Conservation (phyloP, 1,139 yeast species). For the Candida tetrigidarum region DNA sequence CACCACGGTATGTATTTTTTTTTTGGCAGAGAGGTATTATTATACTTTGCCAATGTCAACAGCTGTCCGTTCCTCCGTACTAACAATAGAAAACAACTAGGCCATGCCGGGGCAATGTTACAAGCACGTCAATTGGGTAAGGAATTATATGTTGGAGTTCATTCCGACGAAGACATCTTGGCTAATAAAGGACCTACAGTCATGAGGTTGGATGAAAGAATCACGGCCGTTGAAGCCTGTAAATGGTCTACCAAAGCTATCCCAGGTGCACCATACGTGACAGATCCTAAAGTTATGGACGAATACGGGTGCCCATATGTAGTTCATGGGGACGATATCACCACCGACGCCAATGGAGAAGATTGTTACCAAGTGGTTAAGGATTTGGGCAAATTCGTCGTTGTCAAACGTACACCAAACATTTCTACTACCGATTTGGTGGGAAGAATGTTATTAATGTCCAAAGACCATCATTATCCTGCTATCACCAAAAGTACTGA, state of each 20-base stretch:
- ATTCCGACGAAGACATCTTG: slow-evolving; percentile 84
- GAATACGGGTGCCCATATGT: slow-evolving; percentile 78
- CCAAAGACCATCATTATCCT: slow-evolving; percentile 60
- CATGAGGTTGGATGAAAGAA: slow-evolving; percentile 80
- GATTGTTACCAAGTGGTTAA: slow-evolving; percentile 89
- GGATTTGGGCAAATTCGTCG: slow-evolving; percentile 82
- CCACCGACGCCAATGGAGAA: slow-evolving; percentile 93
- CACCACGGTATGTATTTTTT: slow-evolving; percentile 73
- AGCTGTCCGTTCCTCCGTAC: too few species aligned
- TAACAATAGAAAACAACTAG: slow-evolving; percentile 27
- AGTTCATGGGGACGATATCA: slow-evolving; percentile 97
- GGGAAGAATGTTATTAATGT: slow-evolving; percentile 78
- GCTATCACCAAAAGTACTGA: slow-evolving; percentile 30
- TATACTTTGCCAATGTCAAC: background rate
- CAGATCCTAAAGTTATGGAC: slow-evolving; percentile 83
- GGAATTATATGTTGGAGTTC: slow-evolving; percentile 85
- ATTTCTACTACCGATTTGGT: slow-evolving; percentile 95
- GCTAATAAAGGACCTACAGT: slow-evolving; percentile 92
- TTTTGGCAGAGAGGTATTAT: background rate
- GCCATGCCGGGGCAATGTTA: slow-evolving; percentile 94
- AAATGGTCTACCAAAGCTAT: slow-evolving; percentile 84
- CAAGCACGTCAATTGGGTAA: slow-evolving; percentile 85
- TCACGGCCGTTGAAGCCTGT: slow-evolving; percentile 84
- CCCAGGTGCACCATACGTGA: slow-evolving; percentile 91
- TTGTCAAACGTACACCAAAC: slow-evolving; percentile 91